Evolutionary conservation across 2,329 filamentous ascomycete genomes (phyloP), one percentile per base, ranked within the genome.

Genomic region (Talaromyces pinophilus): DNA sequence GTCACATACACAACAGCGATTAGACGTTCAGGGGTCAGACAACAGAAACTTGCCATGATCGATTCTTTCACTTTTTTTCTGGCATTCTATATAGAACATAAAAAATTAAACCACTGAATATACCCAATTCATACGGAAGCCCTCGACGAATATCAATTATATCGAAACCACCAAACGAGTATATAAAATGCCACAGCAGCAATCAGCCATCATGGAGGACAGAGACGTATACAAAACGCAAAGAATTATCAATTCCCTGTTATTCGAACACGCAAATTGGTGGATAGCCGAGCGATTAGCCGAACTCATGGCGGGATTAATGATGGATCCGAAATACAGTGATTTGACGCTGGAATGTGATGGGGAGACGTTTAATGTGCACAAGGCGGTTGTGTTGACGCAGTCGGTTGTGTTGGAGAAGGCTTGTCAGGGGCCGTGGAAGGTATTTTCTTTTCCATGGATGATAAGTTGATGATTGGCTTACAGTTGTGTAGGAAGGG

Each of bases 401-500:
- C 55, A 64, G 15, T 67, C 62, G 10, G 33, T 44, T 25, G 61
- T 64, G 40, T 55, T 67, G 46, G 40, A 54, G 50, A 62, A 57
- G 35, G 62, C 62, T 35, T 60, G 61, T 35, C 44, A 62, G n/a
- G 48, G 17, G 5, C 28, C 8, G 8, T 66, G 60, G 57, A 62
- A 62, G 59, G 64, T 65, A 62, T 30, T 52, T 10, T 30, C 13
- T 30, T 50, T 50, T 19, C 19, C 22, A 5, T 15, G 19, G 3
- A 19, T 54, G 13, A 13, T 33, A 10, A 8, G 3, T 54, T 19
- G 52, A 22, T n/a, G n/a, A 6, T 7, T 10, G 30, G 33, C 61
- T 60, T 11, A 65, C 33, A 11, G 28, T 50, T 17, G 17, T 15
- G 7, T 33, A 69, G 69, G 69, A 71, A 67, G 38, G 61, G 7